These are phyloP conservation scores for Periconia macrospinosa DNA, from an alignment of 2,329 filamentous ascomycete species.

Conservation along the genomic window DNA sequence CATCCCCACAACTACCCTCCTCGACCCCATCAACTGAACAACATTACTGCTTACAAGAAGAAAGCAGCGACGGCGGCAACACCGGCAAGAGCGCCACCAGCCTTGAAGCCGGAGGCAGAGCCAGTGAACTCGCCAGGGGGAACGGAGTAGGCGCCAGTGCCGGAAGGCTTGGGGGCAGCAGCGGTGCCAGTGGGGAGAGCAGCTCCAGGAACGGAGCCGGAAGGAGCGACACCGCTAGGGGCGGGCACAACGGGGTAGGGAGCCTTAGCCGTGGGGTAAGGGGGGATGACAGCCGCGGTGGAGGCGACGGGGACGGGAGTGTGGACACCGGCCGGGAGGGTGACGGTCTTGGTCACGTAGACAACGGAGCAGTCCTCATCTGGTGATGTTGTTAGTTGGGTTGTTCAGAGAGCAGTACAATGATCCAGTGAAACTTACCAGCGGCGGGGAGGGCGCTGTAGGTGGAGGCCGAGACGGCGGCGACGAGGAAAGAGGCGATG, in stretches of 20 bases:
- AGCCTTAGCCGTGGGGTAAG: constrained; percentile 17
- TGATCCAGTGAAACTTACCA: neutral
- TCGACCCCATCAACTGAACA: neutral
- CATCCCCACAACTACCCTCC: neutral
- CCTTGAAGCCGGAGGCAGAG: constrained; percentile 31
- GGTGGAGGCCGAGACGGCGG: constrained; percentile 27
- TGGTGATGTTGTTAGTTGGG: constrained; percentile 1
- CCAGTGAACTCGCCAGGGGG: constrained; percentile 34
- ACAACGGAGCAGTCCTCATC: constrained; percentile 28
- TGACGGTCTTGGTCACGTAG: constrained; percentile 33
- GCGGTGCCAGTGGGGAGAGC: constrained; percentile 28
- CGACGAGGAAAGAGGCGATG: constrained; percentile 26
- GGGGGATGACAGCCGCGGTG: constrained; percentile 13
- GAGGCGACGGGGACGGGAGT: constrained; percentile 22
- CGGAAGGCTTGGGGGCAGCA: constrained; percentile 16
- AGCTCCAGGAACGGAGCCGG: constrained; percentile 10
- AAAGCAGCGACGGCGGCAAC: constrained; percentile 38
- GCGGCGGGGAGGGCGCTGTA: constrained; percentile 1
- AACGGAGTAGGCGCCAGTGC: constrained; percentile 23
- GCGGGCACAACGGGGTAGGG: constrained; percentile 29
- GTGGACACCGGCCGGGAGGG: constrained; percentile 16
- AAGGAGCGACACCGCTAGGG: constrained; percentile 1
- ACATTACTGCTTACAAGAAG: constrained; percentile 32
- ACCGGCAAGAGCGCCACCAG: constrained; percentile 36
- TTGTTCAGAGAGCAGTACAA: neutral